Evolutionary conservation across 2,329 filamentous ascomycete genomes (phyloP).

Genomic region (Stenocarpella maydis): DNA sequence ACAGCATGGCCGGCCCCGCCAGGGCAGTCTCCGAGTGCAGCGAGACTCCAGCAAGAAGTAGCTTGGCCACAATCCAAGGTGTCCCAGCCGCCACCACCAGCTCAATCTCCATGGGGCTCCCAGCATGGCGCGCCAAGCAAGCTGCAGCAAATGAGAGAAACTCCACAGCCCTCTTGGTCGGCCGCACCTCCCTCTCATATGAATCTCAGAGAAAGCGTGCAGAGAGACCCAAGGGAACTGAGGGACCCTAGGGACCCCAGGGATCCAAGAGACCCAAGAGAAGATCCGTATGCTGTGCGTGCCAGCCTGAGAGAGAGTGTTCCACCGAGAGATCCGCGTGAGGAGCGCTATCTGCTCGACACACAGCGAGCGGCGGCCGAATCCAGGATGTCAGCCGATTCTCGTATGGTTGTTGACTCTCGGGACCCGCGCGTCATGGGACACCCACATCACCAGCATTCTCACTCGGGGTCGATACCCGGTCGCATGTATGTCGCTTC

Average conservation of each 20-base stretch:
- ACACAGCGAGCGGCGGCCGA: conserved; percentile 28
- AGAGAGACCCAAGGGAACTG: conserved; percentile 12
- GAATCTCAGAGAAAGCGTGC: conserved; percentile 36
- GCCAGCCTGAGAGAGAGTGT: conserved; percentile 26
- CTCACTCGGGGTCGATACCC: conserved; percentile 33
- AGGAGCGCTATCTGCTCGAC: conserved; percentile 34
- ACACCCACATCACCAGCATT: conserved; percentile 33
- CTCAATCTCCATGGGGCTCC: conserved; percentile 49
- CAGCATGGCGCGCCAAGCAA: conserved; percentile 49
- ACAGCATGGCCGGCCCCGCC: conserved; percentile 45
- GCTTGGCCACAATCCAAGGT: conserved; percentile 47
- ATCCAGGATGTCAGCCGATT: conserved; percentile 31
- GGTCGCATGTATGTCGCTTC: conserved; percentile 29
- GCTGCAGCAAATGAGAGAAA: conserved; percentile 45
- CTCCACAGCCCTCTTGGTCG: conserved; percentile 47
- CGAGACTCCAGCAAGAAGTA: conserved; percentile 42
- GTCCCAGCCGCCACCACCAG: conserved; percentile 44
- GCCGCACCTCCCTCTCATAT: conserved; percentile 40
- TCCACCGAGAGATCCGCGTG: conserved; percentile 18
- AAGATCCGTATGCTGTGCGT: conserved; percentile 31
- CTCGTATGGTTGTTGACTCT: conserved; percentile 31
- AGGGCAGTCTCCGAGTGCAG: conserved; percentile 38
- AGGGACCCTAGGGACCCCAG: conserved; percentile 8
- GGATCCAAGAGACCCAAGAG: conserved; percentile 13
- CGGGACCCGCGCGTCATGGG: conserved; percentile 34